phyloP scores from a whole-genome alignment of 108 stramenopile species.

The Nitzschia palea region DNA sequence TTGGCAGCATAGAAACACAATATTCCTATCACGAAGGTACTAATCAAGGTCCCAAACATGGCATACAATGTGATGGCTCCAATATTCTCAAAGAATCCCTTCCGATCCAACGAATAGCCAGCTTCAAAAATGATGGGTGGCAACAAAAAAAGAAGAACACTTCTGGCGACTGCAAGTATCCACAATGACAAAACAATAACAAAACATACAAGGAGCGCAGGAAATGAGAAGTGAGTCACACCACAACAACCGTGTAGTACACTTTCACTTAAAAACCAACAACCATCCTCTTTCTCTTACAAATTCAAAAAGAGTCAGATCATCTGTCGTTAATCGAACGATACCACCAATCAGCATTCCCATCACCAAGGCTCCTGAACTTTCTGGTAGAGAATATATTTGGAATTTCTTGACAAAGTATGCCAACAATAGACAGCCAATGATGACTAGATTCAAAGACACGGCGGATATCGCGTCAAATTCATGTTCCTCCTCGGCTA shows the following conservation, averaged over 20 bases:
- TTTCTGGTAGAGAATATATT: conserved; percentile 80
- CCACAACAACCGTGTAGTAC: too few species aligned
- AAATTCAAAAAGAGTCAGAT: conserved; percentile 73
- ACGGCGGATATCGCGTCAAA: conserved; percentile 76
- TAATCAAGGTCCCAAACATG: conserved; percentile 90
- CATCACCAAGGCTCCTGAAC: conserved; percentile 74
- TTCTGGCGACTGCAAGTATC: conserved; percentile 67
- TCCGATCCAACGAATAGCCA: conserved; percentile 87
- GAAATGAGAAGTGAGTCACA: too few species aligned
- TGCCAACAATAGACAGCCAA: conserved; percentile 72
- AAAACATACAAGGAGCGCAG: too few species aligned
- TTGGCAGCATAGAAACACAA: conserved; percentile 73
- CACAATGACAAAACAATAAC: too few species aligned
- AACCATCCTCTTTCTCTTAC: conserved; percentile 37
- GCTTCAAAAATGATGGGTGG: conserved; percentile 99
- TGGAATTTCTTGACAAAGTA: conserved; percentile 73
- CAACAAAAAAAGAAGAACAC: conserved; percentile 95
- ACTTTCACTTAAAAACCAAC: too few species aligned
- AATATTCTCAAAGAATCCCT: conserved; percentile 94
- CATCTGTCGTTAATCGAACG: conserved; percentile 57
- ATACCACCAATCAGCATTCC: conserved; percentile 81
- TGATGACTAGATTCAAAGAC: conserved; percentile 72
- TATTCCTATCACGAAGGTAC: conserved; percentile 92
- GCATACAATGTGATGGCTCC: conserved; percentile 92
- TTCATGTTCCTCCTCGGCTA: conserved; percentile 70